Evolutionary conservation across 441 rosid species (phyloP).

Genomic region (Viola pubescens): DNA sequence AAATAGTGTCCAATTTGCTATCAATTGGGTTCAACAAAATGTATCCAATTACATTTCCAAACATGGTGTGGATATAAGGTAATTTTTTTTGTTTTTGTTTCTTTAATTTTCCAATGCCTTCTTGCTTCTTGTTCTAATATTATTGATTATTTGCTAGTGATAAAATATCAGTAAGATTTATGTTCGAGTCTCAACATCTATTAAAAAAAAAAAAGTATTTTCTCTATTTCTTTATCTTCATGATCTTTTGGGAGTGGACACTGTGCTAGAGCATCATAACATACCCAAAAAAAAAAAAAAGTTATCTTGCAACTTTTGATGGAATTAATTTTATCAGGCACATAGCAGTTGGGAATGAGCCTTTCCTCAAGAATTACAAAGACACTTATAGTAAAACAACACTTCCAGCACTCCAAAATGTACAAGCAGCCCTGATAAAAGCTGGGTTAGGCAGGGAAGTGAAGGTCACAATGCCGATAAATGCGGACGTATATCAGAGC

Average conservation of each 20-base stretch:
- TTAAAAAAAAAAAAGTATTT: no score
- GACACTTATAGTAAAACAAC: slow-evolving; percentile 39
- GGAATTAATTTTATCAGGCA: slow-evolving; percentile 25
- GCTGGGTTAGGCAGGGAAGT: slow-evolving; percentile 63
- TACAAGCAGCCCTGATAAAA: slow-evolving; percentile 70
- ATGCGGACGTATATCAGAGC: slow-evolving; percentile 61
- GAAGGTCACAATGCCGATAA: slow-evolving; percentile 64
- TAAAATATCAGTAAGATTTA: no score
- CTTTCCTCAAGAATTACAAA: slow-evolving; percentile 58
- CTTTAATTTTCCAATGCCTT: neutral
- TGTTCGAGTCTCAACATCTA: no score
- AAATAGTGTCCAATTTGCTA: slow-evolving; percentile 41
- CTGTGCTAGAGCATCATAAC: neutral
- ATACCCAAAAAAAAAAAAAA: neutral
- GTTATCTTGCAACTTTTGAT: no score
- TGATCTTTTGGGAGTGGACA: no score
- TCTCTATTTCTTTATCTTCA: no score
- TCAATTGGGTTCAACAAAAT: slow-evolving; percentile 60
- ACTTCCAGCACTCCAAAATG: slow-evolving; percentile 63
- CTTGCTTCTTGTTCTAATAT: neutral
- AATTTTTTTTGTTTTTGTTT: neutral
- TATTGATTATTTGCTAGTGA: no score
- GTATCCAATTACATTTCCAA: slow-evolving; percentile 49
- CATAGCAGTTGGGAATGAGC: slow-evolving; percentile 77
- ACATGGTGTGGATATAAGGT: slow-evolving; percentile 59